Percentiles rank a stretch among this genome's conserved stretches.
phyloP scores from a whole-genome alignment of 495 filamentous ascomycete species.

The Astrothelium subdiscretum region DNA sequence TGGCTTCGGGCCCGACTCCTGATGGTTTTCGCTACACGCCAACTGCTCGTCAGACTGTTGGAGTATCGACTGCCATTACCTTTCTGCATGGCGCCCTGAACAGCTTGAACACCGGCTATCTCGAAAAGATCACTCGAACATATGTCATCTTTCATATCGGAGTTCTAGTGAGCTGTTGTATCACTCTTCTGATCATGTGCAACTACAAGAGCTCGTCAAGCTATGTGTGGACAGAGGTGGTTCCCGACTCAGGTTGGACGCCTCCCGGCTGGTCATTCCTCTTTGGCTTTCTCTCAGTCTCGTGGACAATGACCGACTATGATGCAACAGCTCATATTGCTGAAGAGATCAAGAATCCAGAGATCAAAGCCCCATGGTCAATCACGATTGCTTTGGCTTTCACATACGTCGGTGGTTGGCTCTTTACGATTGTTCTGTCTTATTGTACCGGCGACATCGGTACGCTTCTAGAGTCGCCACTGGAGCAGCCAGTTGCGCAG shows the following conservation, averaged over 20 bases:
- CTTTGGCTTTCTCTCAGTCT: slow-evolving; percentile 52
- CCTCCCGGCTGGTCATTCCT: slow-evolving; percentile 49
- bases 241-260: slow-evolving; percentile 43
- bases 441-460: slow-evolving; percentile 46
- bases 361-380: slow-evolving; percentile 48
- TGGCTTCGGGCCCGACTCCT: slow-evolving; percentile 31
- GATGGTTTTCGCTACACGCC: slow-evolving; percentile 39
- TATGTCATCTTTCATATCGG: slow-evolving; percentile 56
- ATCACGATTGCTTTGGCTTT: slow-evolving; percentile 48
- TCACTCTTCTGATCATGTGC: slow-evolving; percentile 41
- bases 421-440: slow-evolving; percentile 55
- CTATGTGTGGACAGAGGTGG: slow-evolving; percentile 50
- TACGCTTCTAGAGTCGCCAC: slow-evolving; percentile 33
- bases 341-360: slow-evolving; percentile 50
- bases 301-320: slow-evolving; percentile 53
- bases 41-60: slow-evolving; percentile 41
- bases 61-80: slow-evolving; percentile 49
- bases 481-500: slow-evolving; percentile 51
- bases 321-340: slow-evolving; percentile 51
- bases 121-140: slow-evolving; percentile 51
- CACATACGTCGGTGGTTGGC: slow-evolving; percentile 48
- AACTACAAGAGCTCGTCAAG: slow-evolving; percentile 8
- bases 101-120: slow-evolving; percentile 47
- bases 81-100: slow-evolving; percentile 46
- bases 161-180: slow-evolving; percentile 43